Evolutionary conservation across 1,284 basidiomycete genomes (phyloP), one percentile per base, ranked within the genome.

Genomic region (Rhodotorula sp.): DNA sequence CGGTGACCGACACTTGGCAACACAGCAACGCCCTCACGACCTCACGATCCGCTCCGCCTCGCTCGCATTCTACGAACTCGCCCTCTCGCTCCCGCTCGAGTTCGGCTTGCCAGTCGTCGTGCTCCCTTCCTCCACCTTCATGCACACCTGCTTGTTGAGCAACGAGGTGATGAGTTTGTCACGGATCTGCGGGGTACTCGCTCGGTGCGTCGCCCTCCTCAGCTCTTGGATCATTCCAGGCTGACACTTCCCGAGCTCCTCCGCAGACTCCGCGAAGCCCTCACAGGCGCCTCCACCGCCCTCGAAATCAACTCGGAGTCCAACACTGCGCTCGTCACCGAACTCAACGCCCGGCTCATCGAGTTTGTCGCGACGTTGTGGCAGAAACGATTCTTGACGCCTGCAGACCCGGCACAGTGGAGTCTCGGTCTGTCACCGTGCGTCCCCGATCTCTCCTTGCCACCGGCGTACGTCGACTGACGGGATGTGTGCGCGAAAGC

Each of bases 221-320:
- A 30, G 8, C 39, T 13, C 20, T 24, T n/a, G n/a, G n/a, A n/a
- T n/a, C n/a, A n/a, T n/a, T n/a, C n/a, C n/a, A n/a, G n/a, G n/a
- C n/a, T n/a, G n/a, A n/a, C n/a, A n/a, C n/a, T n/a, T n/a, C n/a
- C n/a, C n/a, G n/a, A n/a, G n/a, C n/a, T n/a, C n/a, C n/a, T n/a
- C 17, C 17, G 11, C 70, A 72, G 70, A 6, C 46, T 68, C 19
- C 67, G 70, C 19, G 64, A 72, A 27, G 67, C 64, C 1, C 64
- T 72, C 22, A 68, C 67, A 0, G 62, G 70, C 15, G 39, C 52
- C 3, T 7, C 20, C 1, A 64, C 59, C n/a, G 70, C 67, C 5
- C 29, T 72, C n/a, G 20, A 27, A 2, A 36, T 48, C 8, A 44
- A 57, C 2, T 58, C 56, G 6, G 32, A 55, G 0, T 20, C 10